Conservation (phyloP, 2,329 filamentous ascomycete species). For the Eurotiales sp. region DNA sequence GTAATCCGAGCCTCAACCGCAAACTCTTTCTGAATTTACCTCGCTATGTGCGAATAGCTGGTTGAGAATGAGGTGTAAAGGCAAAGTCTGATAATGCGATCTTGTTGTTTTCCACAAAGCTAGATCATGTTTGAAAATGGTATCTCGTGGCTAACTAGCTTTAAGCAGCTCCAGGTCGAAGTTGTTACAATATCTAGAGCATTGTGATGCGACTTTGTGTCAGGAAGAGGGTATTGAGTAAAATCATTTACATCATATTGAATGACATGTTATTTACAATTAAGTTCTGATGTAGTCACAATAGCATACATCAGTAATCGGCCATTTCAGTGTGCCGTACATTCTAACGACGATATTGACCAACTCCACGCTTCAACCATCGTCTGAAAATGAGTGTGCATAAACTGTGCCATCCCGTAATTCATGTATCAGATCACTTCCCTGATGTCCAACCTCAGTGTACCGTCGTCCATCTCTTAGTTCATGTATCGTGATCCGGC, state of each 20-base stretch:
- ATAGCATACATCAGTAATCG: too few species aligned
- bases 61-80: conserved; percentile 42
- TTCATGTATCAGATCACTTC: conserved; percentile 39
- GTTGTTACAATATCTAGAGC: too few species aligned
- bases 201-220: background rate
- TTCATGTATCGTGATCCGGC: conserved; percentile 41
- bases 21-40: conserved; percentile 13
- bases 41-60: conserved; percentile 26
- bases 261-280: too few species aligned
- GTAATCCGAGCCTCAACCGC: conserved; percentile 46
- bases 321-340: too few species aligned
- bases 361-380: background rate
- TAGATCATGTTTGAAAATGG: background rate
- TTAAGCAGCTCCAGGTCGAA: background rate
- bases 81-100: conserved; percentile 39
- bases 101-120: background rate
- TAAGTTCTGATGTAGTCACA: too few species aligned
- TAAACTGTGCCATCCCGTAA: conserved; percentile 42
- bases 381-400: conserved; percentile 30
- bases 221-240: background rate
- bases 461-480: conserved; percentile 40
- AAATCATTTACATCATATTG: too few species aligned
- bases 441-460: conserved; percentile 36
- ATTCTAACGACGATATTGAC: too few species aligned
- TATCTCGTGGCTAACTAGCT: conserved; percentile 1